Conservation (phyloP, 257 asterid genomes). For the Catharanthus roseus region DNA sequence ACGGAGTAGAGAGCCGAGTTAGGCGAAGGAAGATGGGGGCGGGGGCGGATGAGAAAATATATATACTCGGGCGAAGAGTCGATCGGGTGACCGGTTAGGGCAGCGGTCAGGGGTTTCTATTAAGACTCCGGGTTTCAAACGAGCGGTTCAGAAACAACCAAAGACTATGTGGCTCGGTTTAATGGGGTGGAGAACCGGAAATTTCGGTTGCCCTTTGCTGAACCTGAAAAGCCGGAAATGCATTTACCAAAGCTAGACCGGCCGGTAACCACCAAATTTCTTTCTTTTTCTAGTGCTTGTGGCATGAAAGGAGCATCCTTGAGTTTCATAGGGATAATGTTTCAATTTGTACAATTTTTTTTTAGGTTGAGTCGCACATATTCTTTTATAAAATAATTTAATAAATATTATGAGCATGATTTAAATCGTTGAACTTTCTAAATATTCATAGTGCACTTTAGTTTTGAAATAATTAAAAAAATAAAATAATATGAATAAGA, state of each 20-base stretch:
- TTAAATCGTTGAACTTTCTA: too few species aligned
- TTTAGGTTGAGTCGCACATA: too few species aligned
- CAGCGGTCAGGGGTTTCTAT: constrained; percentile 7
- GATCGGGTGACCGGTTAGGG: constrained; percentile 49
- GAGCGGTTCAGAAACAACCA: constrained; percentile 3
- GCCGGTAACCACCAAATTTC: not conserved
- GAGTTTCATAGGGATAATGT: too few species aligned
- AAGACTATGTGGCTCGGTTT: constrained; percentile 3
- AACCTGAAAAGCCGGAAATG: constrained; percentile 6
- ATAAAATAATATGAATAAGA: too few species aligned
- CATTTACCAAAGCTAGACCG: not conserved
- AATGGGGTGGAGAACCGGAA: constrained; percentile 8
- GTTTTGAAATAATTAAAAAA: too few species aligned
- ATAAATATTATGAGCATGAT: too few species aligned
- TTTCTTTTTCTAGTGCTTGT: too few species aligned
- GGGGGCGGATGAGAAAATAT: not conserved
- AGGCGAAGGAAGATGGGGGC: constrained; percentile 22
- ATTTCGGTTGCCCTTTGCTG: constrained; percentile 6
- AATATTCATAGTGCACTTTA: too few species aligned
- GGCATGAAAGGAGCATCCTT: too few species aligned
- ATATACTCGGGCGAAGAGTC: constrained; percentile 29
- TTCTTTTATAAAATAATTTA: too few species aligned
- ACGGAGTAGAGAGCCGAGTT: constrained; percentile 41
- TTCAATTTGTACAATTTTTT: too few species aligned
- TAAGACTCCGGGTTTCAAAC: constrained; percentile 5